phyloP scores from a whole-genome alignment of 2,329 filamentous ascomycete species.

The Venturia aucupariae region DNA sequence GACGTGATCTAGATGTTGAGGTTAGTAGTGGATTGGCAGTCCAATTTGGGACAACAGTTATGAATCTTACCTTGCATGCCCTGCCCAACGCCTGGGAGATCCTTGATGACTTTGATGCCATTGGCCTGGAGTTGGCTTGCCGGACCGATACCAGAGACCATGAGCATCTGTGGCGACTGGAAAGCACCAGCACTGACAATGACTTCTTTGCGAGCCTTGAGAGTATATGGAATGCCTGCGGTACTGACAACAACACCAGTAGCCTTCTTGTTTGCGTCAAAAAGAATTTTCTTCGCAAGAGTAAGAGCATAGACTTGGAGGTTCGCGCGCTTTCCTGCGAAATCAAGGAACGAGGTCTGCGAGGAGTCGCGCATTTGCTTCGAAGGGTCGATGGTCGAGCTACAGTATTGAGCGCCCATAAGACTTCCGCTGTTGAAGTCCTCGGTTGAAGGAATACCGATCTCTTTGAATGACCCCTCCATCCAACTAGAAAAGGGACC shows the following conservation, averaged over 20 bases:
- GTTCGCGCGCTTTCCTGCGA: background rate
- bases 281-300: slow-evolving; percentile 14
- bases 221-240: slow-evolving; percentile 31
- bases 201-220: slow-evolving; percentile 37
- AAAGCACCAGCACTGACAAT: slow-evolving; percentile 44
- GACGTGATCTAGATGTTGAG: slow-evolving; percentile 20
- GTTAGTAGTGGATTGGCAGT: too few species aligned
- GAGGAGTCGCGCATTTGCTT: background rate
- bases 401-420: background rate
- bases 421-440: slow-evolving; percentile 10
- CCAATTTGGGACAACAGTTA: too few species aligned
- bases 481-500: slow-evolving; percentile 6
- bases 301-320: slow-evolving; percentile 10
- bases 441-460: background rate
- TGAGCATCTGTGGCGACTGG: slow-evolving; percentile 46
- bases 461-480: background rate
- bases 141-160: slow-evolving; percentile 43
- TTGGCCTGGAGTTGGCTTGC: slow-evolving; percentile 27
- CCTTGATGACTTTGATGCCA: slow-evolving; percentile 23
- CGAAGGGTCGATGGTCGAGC: slow-evolving; percentile 5
- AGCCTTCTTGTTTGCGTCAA: slow-evolving; percentile 9
- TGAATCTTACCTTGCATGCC: slow-evolving; percentile 16
- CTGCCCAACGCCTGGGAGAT: slow-evolving; percentile 24
- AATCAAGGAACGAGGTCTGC: background rate
- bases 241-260: slow-evolving; percentile 9